Percentiles rank a stretch among this genome's conserved stretches.
phyloP scores from a whole-genome alignment of 805 yeast species.

The Kurtzmaniella cleridarum region DNA sequence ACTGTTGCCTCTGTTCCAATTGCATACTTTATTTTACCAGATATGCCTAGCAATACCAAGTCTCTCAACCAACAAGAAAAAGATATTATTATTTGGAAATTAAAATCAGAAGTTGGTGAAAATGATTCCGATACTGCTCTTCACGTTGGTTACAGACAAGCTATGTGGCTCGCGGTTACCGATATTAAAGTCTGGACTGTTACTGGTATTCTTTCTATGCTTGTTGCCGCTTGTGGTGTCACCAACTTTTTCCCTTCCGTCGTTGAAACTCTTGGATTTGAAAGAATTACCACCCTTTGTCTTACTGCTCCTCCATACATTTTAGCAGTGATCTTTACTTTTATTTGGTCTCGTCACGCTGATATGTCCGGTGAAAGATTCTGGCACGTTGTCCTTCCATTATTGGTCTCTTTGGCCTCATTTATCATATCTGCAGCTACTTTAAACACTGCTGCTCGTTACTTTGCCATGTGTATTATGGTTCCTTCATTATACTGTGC shows the following conservation, averaged over 20 bases:
- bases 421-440: constrained; percentile 47
- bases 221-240: constrained; percentile 57
- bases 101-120: constrained; percentile 35
- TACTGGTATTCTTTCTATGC: constrained; percentile 38
- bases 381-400: constrained; percentile 43
- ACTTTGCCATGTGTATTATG: constrained; percentile 56
- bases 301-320: constrained; percentile 58
- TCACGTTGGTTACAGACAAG: constrained; percentile 26
- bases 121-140: constrained; percentile 30
- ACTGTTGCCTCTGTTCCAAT: constrained; percentile 43
- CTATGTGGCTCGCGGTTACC: constrained; percentile 29
- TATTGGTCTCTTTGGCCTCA: constrained; percentile 36
- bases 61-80: constrained; percentile 41
- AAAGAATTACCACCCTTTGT: constrained; percentile 45
- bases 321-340: constrained; percentile 46
- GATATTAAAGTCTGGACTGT: constrained; percentile 46
- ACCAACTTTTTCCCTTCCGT: constrained; percentile 60
- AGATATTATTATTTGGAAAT: constrained; percentile 37
- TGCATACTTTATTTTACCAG: constrained; percentile 46
- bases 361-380: constrained; percentile 52
- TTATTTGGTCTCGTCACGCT: constrained; percentile 50
- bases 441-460: constrained; percentile 50
- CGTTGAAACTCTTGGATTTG: constrained; percentile 49
- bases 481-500: constrained; percentile 52
- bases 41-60: constrained; percentile 46